Percentiles rank a stretch among this genome's conserved stretches.
These are phyloP conservation scores for Butyriboletus loyo DNA, from an alignment of 768 basidiomycete species.

Conservation along the genomic window DNA sequence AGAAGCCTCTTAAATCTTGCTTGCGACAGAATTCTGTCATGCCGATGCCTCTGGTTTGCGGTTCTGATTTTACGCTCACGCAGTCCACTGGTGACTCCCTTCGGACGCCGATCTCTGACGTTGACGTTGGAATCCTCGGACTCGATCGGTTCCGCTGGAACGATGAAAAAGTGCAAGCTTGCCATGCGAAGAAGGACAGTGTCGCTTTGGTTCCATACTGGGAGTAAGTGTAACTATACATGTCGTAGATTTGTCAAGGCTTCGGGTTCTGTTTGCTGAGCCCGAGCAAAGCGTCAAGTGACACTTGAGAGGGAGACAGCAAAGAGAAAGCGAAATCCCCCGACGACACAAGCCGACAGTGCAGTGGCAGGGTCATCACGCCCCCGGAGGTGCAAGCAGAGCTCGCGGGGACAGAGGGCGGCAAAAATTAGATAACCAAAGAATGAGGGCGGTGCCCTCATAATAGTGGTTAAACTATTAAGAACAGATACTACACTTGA, in stretches of 20 bases:
- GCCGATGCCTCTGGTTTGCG: not conserved
- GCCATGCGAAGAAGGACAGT: conserved; percentile 22
- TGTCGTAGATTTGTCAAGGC: too few relatives aligned
- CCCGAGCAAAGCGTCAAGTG: not conserved
- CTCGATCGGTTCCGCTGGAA: conserved; percentile 25
- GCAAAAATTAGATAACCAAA: conserved; percentile 50
- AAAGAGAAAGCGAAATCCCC: conserved; percentile 42
- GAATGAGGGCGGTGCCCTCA: conserved; percentile 51
- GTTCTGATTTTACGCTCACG: not conserved
- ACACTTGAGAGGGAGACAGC: not conserved
- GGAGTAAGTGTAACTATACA: too few relatives aligned
- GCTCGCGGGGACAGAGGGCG: conserved; percentile 25
- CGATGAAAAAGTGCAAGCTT: conserved; percentile 9
- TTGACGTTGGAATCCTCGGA: conserved; percentile 24
- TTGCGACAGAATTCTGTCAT: not conserved
- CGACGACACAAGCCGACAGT: conserved; percentile 56
- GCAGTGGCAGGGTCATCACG: conserved; percentile 41
- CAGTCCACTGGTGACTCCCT: conserved; percentile 11
- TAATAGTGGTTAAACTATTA: conserved; percentile 59
- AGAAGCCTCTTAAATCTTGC: conserved; percentile 14
- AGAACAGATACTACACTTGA: conserved; percentile 80
- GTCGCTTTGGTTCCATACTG: conserved; percentile 12
- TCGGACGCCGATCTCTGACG: conserved; percentile 15
- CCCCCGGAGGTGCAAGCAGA: conserved; percentile 43
- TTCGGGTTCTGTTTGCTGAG: conserved; percentile 14